Conservation (phyloP, 352 stramenopile species). For the Discostella stelligera region DNA sequence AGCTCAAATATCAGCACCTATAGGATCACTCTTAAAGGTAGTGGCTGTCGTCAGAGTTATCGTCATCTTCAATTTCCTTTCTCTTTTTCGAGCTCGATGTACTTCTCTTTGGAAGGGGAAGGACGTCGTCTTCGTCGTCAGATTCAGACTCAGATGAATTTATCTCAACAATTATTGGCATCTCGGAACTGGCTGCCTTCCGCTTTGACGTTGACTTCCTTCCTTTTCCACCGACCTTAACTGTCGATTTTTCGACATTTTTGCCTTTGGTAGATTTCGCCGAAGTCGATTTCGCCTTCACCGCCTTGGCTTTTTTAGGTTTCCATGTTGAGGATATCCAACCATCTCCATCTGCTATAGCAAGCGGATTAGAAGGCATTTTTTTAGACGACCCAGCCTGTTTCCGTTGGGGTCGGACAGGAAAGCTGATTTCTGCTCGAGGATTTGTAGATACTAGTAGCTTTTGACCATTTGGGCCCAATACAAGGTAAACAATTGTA, state of each 20-base stretch:
- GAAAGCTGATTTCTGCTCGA: constrained; percentile 41
- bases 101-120: neutral
- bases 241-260: constrained; percentile 2
- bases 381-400: constrained; percentile 25
- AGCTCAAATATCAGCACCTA: neutral
- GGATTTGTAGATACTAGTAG: constrained; percentile 38
- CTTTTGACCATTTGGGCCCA: constrained; percentile 28
- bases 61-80: constrained; percentile 5
- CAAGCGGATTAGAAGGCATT: constrained; percentile 12
- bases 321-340: constrained; percentile 43
- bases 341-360: constrained; percentile 32
- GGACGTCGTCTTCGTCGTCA: constrained; percentile 14
- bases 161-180: constrained; percentile 33
- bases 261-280: constrained; percentile 2
- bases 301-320: constrained; percentile 9
- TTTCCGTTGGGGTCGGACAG: constrained; percentile 23
- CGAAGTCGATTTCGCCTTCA: constrained; percentile 1
- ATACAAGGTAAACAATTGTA: constrained; percentile 41
- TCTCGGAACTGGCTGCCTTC: constrained; percentile 9
- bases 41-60: constrained; percentile 14
- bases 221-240: constrained; percentile 6
- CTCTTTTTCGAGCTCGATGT: constrained; percentile 9
- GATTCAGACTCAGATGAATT: constrained; percentile 29
- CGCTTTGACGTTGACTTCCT: constrained; percentile 12
- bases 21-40: constrained; percentile 8